Conservation (phyloP, 495 filamentous ascomycete species). For the Hypoxylon intermedium region DNA sequence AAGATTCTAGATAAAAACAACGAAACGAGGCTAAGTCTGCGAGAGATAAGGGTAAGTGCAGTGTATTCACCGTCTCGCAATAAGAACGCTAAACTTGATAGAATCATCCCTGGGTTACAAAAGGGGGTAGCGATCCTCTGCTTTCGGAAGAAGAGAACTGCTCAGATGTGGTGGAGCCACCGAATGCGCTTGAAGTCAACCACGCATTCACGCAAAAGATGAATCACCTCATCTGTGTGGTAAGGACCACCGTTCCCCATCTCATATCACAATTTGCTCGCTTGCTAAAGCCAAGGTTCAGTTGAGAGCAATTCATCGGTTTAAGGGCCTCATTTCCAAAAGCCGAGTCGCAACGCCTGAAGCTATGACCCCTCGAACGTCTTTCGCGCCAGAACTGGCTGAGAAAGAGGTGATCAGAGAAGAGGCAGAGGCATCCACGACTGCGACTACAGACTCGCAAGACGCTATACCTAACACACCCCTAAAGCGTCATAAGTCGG, state of each 20-base stretch:
- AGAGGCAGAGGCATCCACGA: background rate
- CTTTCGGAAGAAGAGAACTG: constrained; percentile 87
- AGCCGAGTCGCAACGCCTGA: constrained; percentile 43
- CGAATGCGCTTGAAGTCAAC: constrained; percentile 88
- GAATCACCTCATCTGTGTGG: constrained; percentile 80
- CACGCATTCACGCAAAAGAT: constrained; percentile 90
- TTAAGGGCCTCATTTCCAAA: constrained; percentile 66
- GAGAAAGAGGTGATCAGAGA: constrained; percentile 11
- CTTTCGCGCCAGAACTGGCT: constrained; percentile 2
- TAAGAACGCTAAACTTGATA: constrained; percentile 44
- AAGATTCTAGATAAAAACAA: constrained; percentile 79
- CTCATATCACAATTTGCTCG: background rate
- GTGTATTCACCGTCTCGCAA: background rate
- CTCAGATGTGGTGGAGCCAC: constrained; percentile 74
- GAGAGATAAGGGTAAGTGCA: constrained; percentile 73
- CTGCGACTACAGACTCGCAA: constrained; percentile 61
- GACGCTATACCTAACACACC: background rate
- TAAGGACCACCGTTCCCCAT: constrained; percentile 53
- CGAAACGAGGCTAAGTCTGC: constrained; percentile 79
- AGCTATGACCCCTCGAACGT: constrained; percentile 7
- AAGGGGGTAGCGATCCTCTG: constrained; percentile 77
- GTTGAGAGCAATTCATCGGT: constrained; percentile 92
- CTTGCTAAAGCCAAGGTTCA: constrained; percentile 46
- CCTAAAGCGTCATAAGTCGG: constrained; percentile 38
- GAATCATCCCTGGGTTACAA: constrained; percentile 96